Base-by-base conservation (phyloP, 352 stramenopile species). In the Discostella stelligera region DNA sequence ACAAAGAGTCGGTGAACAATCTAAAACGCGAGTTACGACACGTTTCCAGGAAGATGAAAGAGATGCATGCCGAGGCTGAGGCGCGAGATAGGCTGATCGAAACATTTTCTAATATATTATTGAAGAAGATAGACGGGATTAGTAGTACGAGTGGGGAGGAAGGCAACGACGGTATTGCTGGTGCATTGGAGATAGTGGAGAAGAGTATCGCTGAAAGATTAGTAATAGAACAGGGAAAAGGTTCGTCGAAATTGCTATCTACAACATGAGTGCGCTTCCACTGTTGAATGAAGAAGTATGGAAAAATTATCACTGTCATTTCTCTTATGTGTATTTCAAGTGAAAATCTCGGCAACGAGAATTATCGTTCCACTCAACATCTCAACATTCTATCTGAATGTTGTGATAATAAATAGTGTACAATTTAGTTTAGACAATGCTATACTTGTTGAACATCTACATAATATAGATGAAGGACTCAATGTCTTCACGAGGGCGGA, bases 61-160 rank as follows among this genome's bases (percentile, higher is more conserved):
- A 74, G n/a, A 58, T 74, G 13, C 52, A 30, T 14, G 16, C 54
- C 25, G 71, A 80, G 65, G 71, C 71, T 20, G 64, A 74, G 46
- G 46, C 64, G 25, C 63, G 71, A 58, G 71, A 80, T 52, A 80
- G 71, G 59, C 37, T 80, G n/a, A 80, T 80, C 27, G 64, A 71
- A 46, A 74, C 71, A 16, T 80, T 80, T 16, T 74, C 56, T 11
- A 69, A 56, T 11, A 56, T 80, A 54, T 58, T 80, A 14, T 65
- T 80, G 16, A 32, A 74, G 13, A 80, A 66, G 53, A 49, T 71
- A 54, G 65, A 65, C 21, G 18, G 52, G 7, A 62, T 67, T 41
- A 59, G 20, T 59, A 27, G 68, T 52, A n/a, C n/a, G n/a, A n/a
- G n/a, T n/a, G n/a, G n/a, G n/a, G n/a, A n/a, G n/a, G 58, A 25